phyloP scores from a whole-genome alignment of 2,329 filamentous ascomycete species.

The Lomentospora prolificans region DNA sequence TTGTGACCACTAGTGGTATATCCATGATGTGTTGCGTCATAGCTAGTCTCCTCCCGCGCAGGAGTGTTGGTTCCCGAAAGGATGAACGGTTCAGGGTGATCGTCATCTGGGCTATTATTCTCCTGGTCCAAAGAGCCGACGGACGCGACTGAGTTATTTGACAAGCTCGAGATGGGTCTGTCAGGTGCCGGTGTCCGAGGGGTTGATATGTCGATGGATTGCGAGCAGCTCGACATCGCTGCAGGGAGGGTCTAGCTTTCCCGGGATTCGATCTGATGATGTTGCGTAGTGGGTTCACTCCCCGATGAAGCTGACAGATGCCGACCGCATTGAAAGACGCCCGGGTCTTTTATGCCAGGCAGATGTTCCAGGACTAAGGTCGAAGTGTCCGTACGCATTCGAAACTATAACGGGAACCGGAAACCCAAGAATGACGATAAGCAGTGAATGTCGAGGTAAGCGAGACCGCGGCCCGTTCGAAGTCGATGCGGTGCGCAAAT shows the following conservation, averaged over 20 bases:
- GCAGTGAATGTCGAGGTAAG: no score
- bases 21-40: no score
- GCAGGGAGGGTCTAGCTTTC: neutral
- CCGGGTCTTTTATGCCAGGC: neutral
- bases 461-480: no score
- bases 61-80: slow-evolving; percentile 23
- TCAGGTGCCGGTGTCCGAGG: neutral
- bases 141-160: neutral
- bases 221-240: neutral
- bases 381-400: neutral
- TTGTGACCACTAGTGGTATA: neutral
- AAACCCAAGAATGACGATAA: no score
- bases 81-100: slow-evolving; percentile 23
- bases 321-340: neutral
- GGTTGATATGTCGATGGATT: slow-evolving; percentile 4
- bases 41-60: slow-evolving; percentile 10
- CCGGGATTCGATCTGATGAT: neutral
- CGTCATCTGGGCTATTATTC: slow-evolving; percentile 15
- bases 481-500: no score
- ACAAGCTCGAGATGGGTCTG: neutral
- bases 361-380: neutral
- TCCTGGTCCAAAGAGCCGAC: slow-evolving; percentile 6
- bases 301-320: neutral
- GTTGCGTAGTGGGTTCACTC: neutral
- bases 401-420: neutral